Percentiles rank a stretch among this genome's conserved stretches.
Conservation (phyloP, 1,284 basidiomycete genomes). For the Melampsora allii-populina region DNA sequence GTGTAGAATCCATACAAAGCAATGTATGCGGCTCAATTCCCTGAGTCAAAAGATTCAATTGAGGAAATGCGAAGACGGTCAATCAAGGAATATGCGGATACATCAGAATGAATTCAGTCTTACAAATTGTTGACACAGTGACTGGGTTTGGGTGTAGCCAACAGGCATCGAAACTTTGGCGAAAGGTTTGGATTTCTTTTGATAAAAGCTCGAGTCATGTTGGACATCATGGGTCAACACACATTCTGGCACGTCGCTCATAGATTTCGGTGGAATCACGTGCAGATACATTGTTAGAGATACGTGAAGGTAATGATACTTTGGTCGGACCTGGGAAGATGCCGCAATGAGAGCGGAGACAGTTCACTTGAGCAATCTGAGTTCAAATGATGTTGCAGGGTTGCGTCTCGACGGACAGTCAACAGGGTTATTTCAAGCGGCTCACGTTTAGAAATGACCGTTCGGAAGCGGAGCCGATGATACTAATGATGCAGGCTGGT, state of each 20-base stretch:
- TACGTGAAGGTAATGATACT: too few relatives aligned
- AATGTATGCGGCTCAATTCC: constrained; percentile 25
- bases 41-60: neutral
- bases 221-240: constrained; percentile 10
- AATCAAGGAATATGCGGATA: neutral
- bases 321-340: too few relatives aligned
- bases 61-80: neutral
- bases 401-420: too few relatives aligned
- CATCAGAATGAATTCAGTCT: neutral
- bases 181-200: constrained; percentile 26
- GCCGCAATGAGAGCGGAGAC: too few relatives aligned
- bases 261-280: neutral
- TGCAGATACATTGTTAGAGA: constrained; percentile 3
- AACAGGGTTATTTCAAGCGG: too few relatives aligned
- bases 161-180: constrained; percentile 9
- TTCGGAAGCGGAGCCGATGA: constrained; percentile 47
- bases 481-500: neutral
- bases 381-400: too few relatives aligned
- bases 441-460: constrained; percentile 47
- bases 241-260: constrained; percentile 11
- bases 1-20: constrained; percentile 25
- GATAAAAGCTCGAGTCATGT: constrained; percentile 8
- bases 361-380: too few relatives aligned
- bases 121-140: constrained; percentile 30
- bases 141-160: constrained; percentile 19